phyloP scores from a whole-genome alignment of 768 basidiomycete species.

The Tylopilus intermedius region DNA sequence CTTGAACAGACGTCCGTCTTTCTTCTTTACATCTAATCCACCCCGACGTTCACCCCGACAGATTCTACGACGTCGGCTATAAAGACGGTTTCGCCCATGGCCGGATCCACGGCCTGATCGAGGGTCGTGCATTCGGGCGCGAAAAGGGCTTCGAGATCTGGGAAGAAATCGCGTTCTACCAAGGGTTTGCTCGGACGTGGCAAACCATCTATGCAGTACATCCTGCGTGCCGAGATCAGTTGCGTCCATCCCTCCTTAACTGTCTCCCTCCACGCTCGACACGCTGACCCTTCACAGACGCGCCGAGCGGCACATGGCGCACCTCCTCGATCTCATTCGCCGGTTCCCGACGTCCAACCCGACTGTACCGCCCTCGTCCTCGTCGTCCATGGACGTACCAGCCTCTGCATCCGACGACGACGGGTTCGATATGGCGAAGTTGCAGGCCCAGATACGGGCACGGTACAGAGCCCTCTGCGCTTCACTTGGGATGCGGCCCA shows the following conservation, averaged over 20 bases:
- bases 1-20: slow-evolving; percentile 56
- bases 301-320: slow-evolving; percentile 54
- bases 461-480: slow-evolving; percentile 86
- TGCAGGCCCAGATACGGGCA: slow-evolving; percentile 81
- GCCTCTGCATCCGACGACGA: slow-evolving; percentile 26
- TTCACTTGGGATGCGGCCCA: slow-evolving; percentile 62
- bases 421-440: slow-evolving; percentile 60
- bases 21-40: neutral
- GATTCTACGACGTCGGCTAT: slow-evolving; percentile 80
- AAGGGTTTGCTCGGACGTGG: too few relatives aligned
- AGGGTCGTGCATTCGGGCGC: too few relatives aligned
- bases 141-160: too few relatives aligned
- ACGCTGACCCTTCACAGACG: slow-evolving; percentile 37
- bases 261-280: neutral
- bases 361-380: slow-evolving; percentile 21
- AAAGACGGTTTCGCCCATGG: slow-evolving; percentile 44
- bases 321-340: slow-evolving; percentile 65
- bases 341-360: slow-evolving; percentile 80
- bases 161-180: too few relatives aligned
- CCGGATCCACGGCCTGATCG: too few relatives aligned
- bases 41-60: slow-evolving; percentile 22
- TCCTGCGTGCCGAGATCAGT: slow-evolving; percentile 21
- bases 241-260: neutral
- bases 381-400: neutral
- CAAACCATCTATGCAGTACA: neutral